A percentile compares a stretch with the other conserved stretches of the same genome.
These are phyloP conservation scores for Fomitopsis betulina DNA, from an alignment of 1,284 basidiomycete species.

Conservation along the genomic window DNA sequence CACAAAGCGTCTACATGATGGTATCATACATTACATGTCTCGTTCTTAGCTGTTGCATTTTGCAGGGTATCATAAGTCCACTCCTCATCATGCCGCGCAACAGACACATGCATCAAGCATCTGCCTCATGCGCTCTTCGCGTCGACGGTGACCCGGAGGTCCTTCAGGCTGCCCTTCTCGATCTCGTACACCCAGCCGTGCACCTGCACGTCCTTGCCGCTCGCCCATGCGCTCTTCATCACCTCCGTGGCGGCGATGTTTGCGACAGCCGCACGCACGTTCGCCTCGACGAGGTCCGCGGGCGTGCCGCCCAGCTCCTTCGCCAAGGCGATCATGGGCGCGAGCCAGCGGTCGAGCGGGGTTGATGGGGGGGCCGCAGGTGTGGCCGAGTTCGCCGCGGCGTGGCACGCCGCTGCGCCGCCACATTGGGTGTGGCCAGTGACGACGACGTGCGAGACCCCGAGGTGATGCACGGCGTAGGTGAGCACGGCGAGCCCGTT, in stretches of 20 bases:
- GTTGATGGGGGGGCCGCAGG: constrained; percentile 35
- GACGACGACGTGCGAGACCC: constrained; percentile 80
- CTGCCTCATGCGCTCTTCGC: constrained; percentile 8
- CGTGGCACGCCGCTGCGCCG: constrained; percentile 63
- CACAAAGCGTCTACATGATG: too few relatives aligned
- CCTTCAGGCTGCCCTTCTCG: constrained; percentile 62
- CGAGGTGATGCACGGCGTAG: constrained; percentile 77
- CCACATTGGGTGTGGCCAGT: constrained; percentile 84
- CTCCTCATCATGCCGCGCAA: background rate
- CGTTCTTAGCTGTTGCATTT: too few relatives aligned
- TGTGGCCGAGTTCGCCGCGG: constrained; percentile 30
- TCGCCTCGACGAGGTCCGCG: constrained; percentile 61
- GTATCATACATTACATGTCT: too few relatives aligned
- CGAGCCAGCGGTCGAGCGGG: constrained; percentile 69
- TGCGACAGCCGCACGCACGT: constrained; percentile 73
- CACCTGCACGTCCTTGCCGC: constrained; percentile 63
- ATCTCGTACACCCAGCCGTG: constrained; percentile 88
- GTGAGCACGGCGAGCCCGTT: constrained; percentile 76
- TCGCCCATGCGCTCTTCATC: constrained; percentile 69
- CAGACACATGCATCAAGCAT: background rate
- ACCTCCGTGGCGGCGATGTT: constrained; percentile 64
- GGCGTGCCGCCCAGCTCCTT: constrained; percentile 36
- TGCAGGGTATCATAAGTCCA: too few relatives aligned
- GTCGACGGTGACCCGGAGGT: constrained; percentile 47
- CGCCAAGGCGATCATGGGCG: constrained; percentile 61